phyloP scores from a whole-genome alignment of 2,329 filamentous ascomycete species.

The Chaetomium sp. region DNA sequence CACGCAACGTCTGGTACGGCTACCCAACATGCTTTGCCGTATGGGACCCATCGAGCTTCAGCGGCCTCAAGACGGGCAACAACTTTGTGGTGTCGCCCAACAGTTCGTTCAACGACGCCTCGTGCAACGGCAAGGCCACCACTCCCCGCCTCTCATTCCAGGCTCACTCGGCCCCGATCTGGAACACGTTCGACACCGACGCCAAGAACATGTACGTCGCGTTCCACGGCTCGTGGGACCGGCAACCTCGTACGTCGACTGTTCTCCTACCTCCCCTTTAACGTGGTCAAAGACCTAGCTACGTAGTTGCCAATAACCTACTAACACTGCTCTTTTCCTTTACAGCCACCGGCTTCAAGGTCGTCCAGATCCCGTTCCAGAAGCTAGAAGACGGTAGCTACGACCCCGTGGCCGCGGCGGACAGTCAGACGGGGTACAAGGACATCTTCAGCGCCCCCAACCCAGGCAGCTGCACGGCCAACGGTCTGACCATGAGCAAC shows the following conservation, averaged over 20 bases:
- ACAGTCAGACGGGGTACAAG: constrained; percentile 39
- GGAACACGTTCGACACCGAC: constrained; percentile 38
- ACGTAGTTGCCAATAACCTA: background rate
- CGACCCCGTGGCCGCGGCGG: constrained; percentile 38
- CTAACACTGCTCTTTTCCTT: constrained; percentile 24
- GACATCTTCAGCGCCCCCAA: constrained; percentile 37
- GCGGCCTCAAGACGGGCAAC: constrained; percentile 40
- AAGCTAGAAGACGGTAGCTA: constrained; percentile 36
- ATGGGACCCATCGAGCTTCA: constrained; percentile 37
- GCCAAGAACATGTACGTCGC: constrained; percentile 41
- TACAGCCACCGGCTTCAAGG: constrained; percentile 38
- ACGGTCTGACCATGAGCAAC: constrained; percentile 42
- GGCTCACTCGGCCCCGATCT: constrained; percentile 40
- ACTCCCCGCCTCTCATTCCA: constrained; percentile 45
- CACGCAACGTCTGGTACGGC: constrained; percentile 45
- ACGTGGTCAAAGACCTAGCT: background rate
- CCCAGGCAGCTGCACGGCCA: constrained; percentile 39
- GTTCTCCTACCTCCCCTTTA: background rate
- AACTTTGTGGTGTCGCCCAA: constrained; percentile 46
- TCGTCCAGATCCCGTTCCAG: constrained; percentile 39
- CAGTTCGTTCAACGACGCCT: constrained; percentile 42
- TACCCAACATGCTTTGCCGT: constrained; percentile 54
- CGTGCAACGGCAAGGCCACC: constrained; percentile 40
- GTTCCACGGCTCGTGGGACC: constrained; percentile 40
- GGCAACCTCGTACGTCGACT: constrained; percentile 8